Percentiles rank a stretch among this genome's conserved stretches.
phyloP scores from a whole-genome alignment of 306 rosid genomes.

The Dicorynia guianensis region DNA sequence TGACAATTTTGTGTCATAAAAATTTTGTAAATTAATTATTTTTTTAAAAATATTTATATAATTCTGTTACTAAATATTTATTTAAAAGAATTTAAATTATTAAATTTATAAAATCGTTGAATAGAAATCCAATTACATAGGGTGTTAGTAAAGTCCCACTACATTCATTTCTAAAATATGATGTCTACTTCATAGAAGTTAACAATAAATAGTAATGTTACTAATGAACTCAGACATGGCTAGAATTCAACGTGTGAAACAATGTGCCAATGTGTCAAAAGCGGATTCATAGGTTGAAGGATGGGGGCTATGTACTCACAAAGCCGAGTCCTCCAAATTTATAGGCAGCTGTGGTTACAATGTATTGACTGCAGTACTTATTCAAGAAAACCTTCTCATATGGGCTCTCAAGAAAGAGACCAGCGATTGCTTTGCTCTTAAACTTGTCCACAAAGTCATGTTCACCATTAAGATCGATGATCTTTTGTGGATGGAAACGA shows the following conservation, averaged over 20 bases:
- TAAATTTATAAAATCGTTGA: too few relatives aligned
- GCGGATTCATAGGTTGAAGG: neutral
- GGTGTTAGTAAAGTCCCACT: too few relatives aligned
- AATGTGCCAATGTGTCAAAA: neutral
- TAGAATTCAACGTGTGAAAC: neutral
- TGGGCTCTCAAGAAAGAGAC: slow-evolving; percentile 65
- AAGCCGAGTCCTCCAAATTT: slow-evolving; percentile 71
- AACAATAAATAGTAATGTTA: neutral
- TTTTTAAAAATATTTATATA: too few relatives aligned
- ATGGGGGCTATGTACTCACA: slow-evolving; percentile 52
- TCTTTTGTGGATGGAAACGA: neutral
- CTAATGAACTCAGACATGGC: neutral
- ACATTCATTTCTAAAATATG: too few relatives aligned
- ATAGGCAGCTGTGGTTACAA: slow-evolving; percentile 39
- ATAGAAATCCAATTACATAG: too few relatives aligned
- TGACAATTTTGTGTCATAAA: too few relatives aligned
- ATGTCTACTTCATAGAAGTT: neutral
- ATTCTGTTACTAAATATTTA: too few relatives aligned
- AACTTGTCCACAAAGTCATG: slow-evolving; percentile 35
- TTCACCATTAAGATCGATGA: slow-evolving; percentile 37
- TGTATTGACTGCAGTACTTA: slow-evolving; percentile 54
- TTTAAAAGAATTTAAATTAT: too few relatives aligned
- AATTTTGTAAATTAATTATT: too few relatives aligned
- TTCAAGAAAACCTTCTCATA: slow-evolving; percentile 60
- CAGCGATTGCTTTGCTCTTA: slow-evolving; percentile 44